These are phyloP conservation scores for Botrytis deweyae DNA, from an alignment of 2,329 filamentous ascomycete species.

Conservation along the genomic window DNA sequence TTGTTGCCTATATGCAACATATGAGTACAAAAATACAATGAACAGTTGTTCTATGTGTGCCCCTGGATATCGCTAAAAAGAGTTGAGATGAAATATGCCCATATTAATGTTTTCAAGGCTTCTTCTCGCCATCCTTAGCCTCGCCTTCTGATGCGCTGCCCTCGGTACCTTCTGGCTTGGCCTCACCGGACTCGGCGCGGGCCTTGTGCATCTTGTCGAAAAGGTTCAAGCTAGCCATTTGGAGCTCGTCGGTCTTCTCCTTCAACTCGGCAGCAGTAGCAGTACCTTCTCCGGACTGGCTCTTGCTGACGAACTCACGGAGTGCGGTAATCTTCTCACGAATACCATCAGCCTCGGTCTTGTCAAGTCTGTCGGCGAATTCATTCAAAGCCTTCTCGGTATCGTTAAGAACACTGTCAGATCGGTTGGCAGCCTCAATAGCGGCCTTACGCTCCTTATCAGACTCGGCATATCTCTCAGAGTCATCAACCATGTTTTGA, in stretches of 20 bases:
- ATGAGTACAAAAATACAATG: slow-evolving; percentile 40
- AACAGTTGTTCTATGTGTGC: slow-evolving; percentile 39
- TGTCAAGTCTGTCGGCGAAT: slow-evolving; percentile 93
- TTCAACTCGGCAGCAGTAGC: slow-evolving; percentile 91
- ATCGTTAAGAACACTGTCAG: slow-evolving; percentile 93
- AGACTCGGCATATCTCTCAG: slow-evolving; percentile 90
- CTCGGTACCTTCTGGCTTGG: slow-evolving; percentile 48
- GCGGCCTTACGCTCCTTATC: slow-evolving; percentile 96
- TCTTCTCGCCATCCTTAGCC: slow-evolving; percentile 69
- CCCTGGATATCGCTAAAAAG: slow-evolving; percentile 35
- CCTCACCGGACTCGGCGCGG: slow-evolving; percentile 64
- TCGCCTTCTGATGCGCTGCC: slow-evolving; percentile 55
- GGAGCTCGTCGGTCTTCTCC: slow-evolving; percentile 97
- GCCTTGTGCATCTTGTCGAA: slow-evolving; percentile 99
- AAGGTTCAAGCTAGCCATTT: slow-evolving; percentile 90
- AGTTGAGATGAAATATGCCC: slow-evolving; percentile 31
- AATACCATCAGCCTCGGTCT: slow-evolving; percentile 89
- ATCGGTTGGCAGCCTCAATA: slow-evolving; percentile 96
- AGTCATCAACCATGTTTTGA: slow-evolving; percentile 95
- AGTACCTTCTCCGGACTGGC: slow-evolving; percentile 84
- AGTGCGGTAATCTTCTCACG: slow-evolving; percentile 87
- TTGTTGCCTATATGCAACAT: slow-evolving; percentile 39
- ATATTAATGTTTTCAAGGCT: slow-evolving; percentile 52
- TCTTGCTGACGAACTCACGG: slow-evolving; percentile 89
- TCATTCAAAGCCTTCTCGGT: slow-evolving; percentile 98